Evolutionary conservation across 495 filamentous ascomycete genomes (phyloP).

Genomic region (Bacidia rubella): DNA sequence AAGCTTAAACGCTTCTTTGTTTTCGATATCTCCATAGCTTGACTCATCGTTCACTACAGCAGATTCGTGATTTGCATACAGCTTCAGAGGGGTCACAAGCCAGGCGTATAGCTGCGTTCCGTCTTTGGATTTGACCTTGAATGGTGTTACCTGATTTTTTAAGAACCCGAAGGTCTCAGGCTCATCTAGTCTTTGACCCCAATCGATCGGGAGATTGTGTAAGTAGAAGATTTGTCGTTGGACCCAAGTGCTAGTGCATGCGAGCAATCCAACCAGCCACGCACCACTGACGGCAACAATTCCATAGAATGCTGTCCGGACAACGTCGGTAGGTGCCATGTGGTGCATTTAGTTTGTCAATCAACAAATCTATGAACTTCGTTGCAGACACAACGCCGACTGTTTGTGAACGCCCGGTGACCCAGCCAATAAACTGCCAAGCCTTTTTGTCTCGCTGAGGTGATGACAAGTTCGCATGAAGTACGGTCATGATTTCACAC

Average conservation of each 20-base stretch:
- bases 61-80: conserved; percentile 44
- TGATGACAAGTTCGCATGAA: too few relatives aligned
- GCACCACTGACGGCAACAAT: too few relatives aligned
- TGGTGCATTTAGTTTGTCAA: too few relatives aligned
- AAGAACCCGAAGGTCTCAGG: conserved; percentile 35
- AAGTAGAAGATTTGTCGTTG: conserved; percentile 35
- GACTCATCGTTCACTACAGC: conserved; percentile 34
- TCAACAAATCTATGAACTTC: too few relatives aligned
- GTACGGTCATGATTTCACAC: too few relatives aligned
- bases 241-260: too few relatives aligned
- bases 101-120: conserved; percentile 50
- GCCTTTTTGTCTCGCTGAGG: too few relatives aligned
- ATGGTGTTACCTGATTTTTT: conserved; percentile 51
- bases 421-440: conserved; percentile 33
- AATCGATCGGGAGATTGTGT: conserved; percentile 33
- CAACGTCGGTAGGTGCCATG: too few relatives aligned
- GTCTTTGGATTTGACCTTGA: conserved; percentile 44
- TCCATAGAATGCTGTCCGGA: too few relatives aligned
- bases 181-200: conserved; percentile 34
- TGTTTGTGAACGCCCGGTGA: too few relatives aligned
- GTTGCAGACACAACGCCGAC: too few relatives aligned
- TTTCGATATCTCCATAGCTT: conserved; percentile 43
- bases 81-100: conserved; percentile 53
- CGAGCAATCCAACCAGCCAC: too few relatives aligned
- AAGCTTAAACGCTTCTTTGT: conserved; percentile 42